Base-by-base conservation (phyloP, 2,329 filamentous ascomycete genomes). In the Colletotrichum falcatum region DNA sequence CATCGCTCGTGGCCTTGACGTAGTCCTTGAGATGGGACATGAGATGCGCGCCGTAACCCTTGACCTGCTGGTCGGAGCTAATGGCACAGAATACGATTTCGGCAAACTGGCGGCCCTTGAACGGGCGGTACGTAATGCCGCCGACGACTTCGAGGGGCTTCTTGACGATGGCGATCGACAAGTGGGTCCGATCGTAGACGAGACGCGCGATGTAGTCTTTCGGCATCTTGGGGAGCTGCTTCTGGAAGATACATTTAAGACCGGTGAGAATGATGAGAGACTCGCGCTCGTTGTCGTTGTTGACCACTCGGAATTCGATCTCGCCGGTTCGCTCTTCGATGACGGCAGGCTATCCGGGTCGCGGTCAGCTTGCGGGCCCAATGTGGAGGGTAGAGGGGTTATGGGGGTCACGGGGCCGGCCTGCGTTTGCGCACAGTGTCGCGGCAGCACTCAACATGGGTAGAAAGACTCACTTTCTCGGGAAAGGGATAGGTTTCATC, bases 61-160 rank as follows among this genome's bases (percentile, higher is more conserved):
- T 99, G 75, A 99, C 96, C 81, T 99, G 96, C 81, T 99, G 96
- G 78, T 98, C 96, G 0, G 94, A 97, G 65, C 93, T 97, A 76
- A 99, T 97, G 75, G 96, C 96, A 80, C 95, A 99, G 79, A 99
- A 99, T 68, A 99, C 96, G 76, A 99, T 99, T 83, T 99, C 96
- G 74, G 96, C 96, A 78, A 99, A 99, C 76, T 93, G 90, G 64
- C 95, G 92, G 65, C 92, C 91, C 78, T 95, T 94, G 83, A 99
- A 99, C 0, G 95, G 95, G 18, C 95, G 91, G 81, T 97, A 99
- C 28, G 96, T 98, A 78, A 99, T 98, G 70, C 96, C 96, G 73
- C 95, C 95, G 53, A 97, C 92, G n/a, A 97, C 94, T 77, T 98
- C 94, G 60, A 98, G 86, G 0, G 96, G 95, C 76, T 97, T 95